Evolutionary conservation across 176 grass and related monocot genomes (phyloP).

Genomic region (Cenchrus americanus): DNA sequence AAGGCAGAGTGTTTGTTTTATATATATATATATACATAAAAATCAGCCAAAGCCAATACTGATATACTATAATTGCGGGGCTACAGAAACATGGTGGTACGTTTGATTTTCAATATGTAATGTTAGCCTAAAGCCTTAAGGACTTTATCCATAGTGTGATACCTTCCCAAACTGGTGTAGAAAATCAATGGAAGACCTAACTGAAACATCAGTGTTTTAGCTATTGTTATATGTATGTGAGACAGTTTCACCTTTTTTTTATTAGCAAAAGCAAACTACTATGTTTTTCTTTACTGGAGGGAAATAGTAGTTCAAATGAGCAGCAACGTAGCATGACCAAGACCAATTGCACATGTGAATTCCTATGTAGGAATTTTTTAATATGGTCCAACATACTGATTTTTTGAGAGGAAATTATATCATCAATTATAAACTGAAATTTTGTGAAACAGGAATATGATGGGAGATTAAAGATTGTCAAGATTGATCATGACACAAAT

Average conservation of each 20-base stretch:
- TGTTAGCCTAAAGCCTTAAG: neutral
- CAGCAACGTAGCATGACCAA: neutral
- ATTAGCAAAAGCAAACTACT: too few species aligned
- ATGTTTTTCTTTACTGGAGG: neutral
- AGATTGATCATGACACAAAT: slow-evolving; percentile 92
- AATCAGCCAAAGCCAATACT: neutral
- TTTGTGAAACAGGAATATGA: slow-evolving; percentile 64
- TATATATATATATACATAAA: too few species aligned
- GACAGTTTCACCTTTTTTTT: too few species aligned
- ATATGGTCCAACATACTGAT: neutral
- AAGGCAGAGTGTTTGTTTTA: neutral
- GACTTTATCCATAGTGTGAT: neutral
- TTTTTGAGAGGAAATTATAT: neutral
- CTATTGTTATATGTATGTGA: too few species aligned
- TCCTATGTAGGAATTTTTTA: neutral
- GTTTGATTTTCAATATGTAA: neutral
- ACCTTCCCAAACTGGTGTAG: neutral
- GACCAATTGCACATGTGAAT: neutral
- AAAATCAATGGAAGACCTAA: neutral
- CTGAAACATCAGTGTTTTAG: too few species aligned
- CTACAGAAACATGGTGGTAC: neutral
- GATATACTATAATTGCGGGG: neutral
- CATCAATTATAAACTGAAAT: slow-evolving; percentile 15
- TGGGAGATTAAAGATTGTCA: slow-evolving; percentile 80
- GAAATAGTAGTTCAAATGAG: neutral